These are phyloP conservation scores for Wickerhamomyces canadensis DNA, from an alignment of 805 yeast genomes.

Conservation along the genomic window DNA sequence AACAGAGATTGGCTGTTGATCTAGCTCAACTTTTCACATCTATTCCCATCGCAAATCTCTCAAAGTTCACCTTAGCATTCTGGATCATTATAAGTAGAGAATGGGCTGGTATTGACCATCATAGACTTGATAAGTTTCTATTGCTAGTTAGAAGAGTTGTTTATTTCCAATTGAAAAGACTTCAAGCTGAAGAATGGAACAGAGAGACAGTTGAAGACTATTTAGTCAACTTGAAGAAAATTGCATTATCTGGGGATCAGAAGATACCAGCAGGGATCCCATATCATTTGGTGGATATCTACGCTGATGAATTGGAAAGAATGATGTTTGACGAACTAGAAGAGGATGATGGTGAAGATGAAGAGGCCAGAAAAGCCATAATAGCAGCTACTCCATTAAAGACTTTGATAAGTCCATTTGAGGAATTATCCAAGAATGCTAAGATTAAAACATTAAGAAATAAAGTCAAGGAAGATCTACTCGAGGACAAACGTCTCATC, in stretches of 20 bases:
- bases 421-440: slow-evolving; percentile 40
- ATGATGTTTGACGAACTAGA: slow-evolving; percentile 48
- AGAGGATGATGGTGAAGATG: slow-evolving; percentile 34
- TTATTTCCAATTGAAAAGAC: slow-evolving; percentile 54
- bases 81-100: slow-evolving; percentile 76
- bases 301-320: slow-evolving; percentile 76
- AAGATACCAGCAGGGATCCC: slow-evolving; percentile 71
- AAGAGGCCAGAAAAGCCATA: slow-evolving; percentile 27
- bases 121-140: slow-evolving; percentile 82
- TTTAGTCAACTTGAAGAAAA: slow-evolving; percentile 33
- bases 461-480: slow-evolving; percentile 60
- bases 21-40: slow-evolving; percentile 53
- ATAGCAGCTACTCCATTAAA: slow-evolving; percentile 46
- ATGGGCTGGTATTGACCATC: slow-evolving; percentile 79
- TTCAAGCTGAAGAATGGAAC: slow-evolving; percentile 53
- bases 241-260: slow-evolving; percentile 53
- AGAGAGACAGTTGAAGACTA: slow-evolving; percentile 39
- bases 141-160: slow-evolving; percentile 74
- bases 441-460: slow-evolving; percentile 59
- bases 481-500: slow-evolving; percentile 55
- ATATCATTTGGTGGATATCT: slow-evolving; percentile 79
- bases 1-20: slow-evolving; percentile 73
- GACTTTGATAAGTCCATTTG: slow-evolving; percentile 56
- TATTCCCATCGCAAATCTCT: slow-evolving; percentile 37
- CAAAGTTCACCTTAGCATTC: slow-evolving; percentile 61